These are phyloP conservation scores for Cercospora sp. DNA, from an alignment of 2,329 filamentous ascomycete species.

Conservation along the genomic window DNA sequence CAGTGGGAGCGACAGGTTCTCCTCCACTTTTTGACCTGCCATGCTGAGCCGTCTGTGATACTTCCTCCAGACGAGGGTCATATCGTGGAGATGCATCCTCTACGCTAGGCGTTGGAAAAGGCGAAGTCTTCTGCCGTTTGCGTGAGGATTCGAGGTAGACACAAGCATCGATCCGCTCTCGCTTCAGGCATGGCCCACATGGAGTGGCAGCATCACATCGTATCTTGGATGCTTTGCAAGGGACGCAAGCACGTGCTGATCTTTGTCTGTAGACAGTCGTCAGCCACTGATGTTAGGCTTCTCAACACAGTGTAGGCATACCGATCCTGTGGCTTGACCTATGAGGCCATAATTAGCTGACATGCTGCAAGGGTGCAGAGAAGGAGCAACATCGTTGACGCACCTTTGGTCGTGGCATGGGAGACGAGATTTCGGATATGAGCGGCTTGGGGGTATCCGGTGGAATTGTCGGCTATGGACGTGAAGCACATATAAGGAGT, in stretches of 20 bases:
- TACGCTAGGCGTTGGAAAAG: conserved; percentile 25
- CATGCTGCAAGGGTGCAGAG: conserved; percentile 2
- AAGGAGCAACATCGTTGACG: conserved; percentile 4
- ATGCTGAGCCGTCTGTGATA: not conserved
- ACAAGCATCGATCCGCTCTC: conserved; percentile 25
- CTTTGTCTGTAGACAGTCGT: conserved; percentile 18
- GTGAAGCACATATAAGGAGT: not conserved
- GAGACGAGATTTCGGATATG: conserved; percentile 11
- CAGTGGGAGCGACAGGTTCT: conserved; percentile 5
- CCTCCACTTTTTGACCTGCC: not conserved
- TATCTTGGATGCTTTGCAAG: conserved; percentile 31
- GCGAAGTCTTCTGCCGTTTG: conserved; percentile 27
- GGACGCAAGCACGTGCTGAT: conserved; percentile 25
- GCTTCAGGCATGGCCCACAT: conserved; percentile 27
- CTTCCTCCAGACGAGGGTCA: conserved; percentile 11
- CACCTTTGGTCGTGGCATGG: conserved; percentile 29
- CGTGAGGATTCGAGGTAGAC: conserved; percentile 26
- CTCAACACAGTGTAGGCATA: not conserved
- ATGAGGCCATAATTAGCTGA: conserved; percentile 11
- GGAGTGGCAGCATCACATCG: conserved; percentile 27
- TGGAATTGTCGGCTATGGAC: conserved; percentile 15
- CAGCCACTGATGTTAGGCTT: not conserved
- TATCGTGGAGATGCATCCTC: conserved; percentile 25
- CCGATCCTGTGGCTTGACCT: conserved; percentile 22
- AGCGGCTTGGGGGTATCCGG: conserved; percentile 13